Base-by-base conservation (phyloP, 2,329 filamentous ascomycete genomes). In the Exserohilum rostratum region DNA sequence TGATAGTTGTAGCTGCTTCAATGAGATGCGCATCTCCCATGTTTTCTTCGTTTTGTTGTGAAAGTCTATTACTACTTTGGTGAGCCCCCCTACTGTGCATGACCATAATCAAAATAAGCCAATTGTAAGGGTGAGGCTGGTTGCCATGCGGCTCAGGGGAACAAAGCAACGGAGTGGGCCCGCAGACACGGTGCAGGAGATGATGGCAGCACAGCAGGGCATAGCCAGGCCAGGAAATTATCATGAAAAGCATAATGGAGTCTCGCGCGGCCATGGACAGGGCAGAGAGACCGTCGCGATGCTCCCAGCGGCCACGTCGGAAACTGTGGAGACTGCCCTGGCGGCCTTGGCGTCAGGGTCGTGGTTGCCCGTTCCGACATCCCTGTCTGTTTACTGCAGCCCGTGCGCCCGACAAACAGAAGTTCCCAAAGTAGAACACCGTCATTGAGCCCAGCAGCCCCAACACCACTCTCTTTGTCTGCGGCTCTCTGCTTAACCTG, bases 351-450 rank as follows among this genome's bases (percentile, higher is more conserved):
- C 57, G 43, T 44, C 55, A 55, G 60, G 62, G 60, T 63, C 62
- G 62, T 46, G 59, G 62, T 65, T 62, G 60, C 43, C 53, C 46
- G 57, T 51, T 56, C 51, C 53, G 44, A 47, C 46, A 63, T 46
- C 67, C 65, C 62, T 68, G 67, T 70, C 61, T 66, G 65, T 70
- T 68, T 68, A 61, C 50, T 49, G 40, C 46, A 60, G 59, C 58
- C 22, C 61, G 61, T 57, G 62, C 64, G 49, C 50, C 49, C 20
- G 57, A 65, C 50, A 60, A 25, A 60, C 61, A 64, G 55, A 50
- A 52, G 47, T 39, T 53, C 55, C 49, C 22, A 51, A 35, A 46
- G 31, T 33, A 52, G 52, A 61, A 62, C 58, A 62, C 62, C 55
- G 66, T 66, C 57, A 56, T 71, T 58, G 61, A 58, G 62, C 59